Conservation (phyloP, 148 eudicot species). For the Dysphania ambrosioides region DNA sequence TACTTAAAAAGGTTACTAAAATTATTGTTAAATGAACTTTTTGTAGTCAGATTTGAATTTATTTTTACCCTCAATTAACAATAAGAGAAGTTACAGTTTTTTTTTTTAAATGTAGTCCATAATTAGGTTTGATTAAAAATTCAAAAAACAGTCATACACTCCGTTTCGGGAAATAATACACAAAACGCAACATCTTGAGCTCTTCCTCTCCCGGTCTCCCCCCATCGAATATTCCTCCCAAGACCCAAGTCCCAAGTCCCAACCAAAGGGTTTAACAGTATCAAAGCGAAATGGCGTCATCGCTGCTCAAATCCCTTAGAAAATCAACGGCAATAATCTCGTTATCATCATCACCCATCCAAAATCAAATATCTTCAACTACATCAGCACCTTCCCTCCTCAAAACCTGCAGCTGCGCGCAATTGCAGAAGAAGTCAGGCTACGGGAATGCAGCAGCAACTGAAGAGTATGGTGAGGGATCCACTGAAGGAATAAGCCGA, state of each 20-base stretch:
- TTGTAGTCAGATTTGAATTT: too few relatives aligned
- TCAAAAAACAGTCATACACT: too few relatives aligned
- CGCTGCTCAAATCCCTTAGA: slow-evolving; percentile 4
- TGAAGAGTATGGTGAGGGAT: slow-evolving; percentile 20
- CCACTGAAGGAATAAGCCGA: slow-evolving; percentile 67
- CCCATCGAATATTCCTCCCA: too few relatives aligned
- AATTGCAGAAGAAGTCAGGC: slow-evolving; percentile 14
- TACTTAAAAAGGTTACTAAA: too few relatives aligned
- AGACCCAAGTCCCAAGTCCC: not conserved
- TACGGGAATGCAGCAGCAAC: slow-evolving; percentile 9
- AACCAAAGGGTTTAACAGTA: not conserved
- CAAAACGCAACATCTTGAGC: too few relatives aligned
- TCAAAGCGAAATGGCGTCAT: slow-evolving; percentile 22
- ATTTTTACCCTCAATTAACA: too few relatives aligned
- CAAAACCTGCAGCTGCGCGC: slow-evolving; percentile 5
- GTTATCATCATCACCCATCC: not conserved
- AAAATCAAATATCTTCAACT: not conserved
- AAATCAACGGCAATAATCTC: not conserved
- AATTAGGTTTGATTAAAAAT: too few relatives aligned
- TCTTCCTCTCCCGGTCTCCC: too few relatives aligned
- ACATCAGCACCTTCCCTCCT: not conserved
- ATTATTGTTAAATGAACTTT: too few relatives aligned
- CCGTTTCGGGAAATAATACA: too few relatives aligned
- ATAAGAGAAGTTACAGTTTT: too few relatives aligned
- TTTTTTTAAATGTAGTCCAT: too few relatives aligned